phyloP scores from a whole-genome alignment of 257 asterid species.

The Nicotiana noctiflora region DNA sequence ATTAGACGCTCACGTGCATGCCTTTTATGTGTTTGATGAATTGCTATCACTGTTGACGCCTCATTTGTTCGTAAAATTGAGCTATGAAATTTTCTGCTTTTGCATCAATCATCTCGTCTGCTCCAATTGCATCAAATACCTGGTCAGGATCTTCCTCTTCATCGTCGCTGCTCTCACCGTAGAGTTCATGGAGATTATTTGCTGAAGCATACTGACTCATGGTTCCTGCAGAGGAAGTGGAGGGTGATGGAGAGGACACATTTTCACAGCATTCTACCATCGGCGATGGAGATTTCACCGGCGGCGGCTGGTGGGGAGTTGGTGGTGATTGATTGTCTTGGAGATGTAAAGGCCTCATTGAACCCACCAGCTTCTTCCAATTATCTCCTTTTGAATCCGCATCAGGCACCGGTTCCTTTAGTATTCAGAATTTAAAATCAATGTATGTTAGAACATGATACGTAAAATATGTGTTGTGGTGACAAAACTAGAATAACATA shows the following conservation, averaged over 20 bases:
- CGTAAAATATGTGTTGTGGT: too few relatives aligned
- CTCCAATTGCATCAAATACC: slow-evolving; percentile 25
- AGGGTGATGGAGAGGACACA: neutral
- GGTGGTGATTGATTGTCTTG: slow-evolving; percentile 40
- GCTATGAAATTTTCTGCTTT: slow-evolving; percentile 39
- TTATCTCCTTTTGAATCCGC: slow-evolving; percentile 20
- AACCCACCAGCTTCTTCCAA: slow-evolving; percentile 62
- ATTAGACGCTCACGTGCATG: neutral
- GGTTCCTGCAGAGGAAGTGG: slow-evolving; percentile 14
- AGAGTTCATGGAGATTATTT: slow-evolving; percentile 26
- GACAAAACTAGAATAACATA: too few relatives aligned
- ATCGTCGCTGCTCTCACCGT: neutral
- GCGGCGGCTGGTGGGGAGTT: neutral
- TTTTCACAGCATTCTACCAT: neutral
- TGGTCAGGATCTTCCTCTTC: slow-evolving; percentile 23
- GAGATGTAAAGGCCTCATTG: slow-evolving; percentile 66
- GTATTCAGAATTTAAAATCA: neutral
- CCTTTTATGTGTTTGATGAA: neutral
- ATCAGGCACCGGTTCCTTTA: neutral
- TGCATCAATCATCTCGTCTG: slow-evolving; percentile 32
- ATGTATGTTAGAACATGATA: too few relatives aligned
- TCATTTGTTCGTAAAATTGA: slow-evolving; percentile 30
- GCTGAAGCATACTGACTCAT: slow-evolving; percentile 38
- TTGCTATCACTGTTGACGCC: slow-evolving; percentile 10
- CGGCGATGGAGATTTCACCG: neutral